phyloP scores from a whole-genome alignment of 495 filamentous ascomycete species.

The Hypoxylon fragiforme region DNA sequence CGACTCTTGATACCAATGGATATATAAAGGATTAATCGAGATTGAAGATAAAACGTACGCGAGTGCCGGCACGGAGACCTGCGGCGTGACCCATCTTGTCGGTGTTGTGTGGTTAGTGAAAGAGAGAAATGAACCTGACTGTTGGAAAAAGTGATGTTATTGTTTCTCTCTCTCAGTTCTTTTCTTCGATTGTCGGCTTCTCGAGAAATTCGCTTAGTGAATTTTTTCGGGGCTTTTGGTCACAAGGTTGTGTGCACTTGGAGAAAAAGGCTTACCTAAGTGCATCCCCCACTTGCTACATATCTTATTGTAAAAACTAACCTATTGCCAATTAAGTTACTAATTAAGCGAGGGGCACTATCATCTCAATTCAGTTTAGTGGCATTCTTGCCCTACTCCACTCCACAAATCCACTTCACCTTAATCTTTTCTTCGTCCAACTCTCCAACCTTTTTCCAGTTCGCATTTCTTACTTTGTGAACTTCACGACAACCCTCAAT shows the following conservation, averaged over 20 bases:
- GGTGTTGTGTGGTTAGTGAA: constrained; percentile 42
- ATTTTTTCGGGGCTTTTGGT: constrained; percentile 26
- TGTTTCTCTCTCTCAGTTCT: constrained; percentile 19
- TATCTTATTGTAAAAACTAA: too few species aligned
- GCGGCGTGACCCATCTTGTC: constrained; percentile 89
- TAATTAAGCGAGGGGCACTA: constrained; percentile 28
- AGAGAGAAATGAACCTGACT: constrained; percentile 40
- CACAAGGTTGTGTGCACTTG: constrained; percentile 22
- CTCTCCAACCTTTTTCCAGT: constrained; percentile 37
- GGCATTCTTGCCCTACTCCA: constrained; percentile 35
- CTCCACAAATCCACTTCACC: constrained; percentile 46
- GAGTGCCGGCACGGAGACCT: constrained; percentile 93
- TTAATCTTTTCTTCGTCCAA: constrained; percentile 34
- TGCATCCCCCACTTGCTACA: too few species aligned
- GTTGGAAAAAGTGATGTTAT: constrained; percentile 40
- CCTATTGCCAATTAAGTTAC: constrained; percentile 15
- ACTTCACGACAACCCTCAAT: constrained; percentile 46
- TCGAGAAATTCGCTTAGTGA: constrained; percentile 33
- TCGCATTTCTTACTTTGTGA: constrained; percentile 38
- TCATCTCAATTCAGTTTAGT: constrained; percentile 15
- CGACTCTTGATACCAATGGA: constrained; percentile 49
- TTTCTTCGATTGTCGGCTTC: constrained; percentile 7
- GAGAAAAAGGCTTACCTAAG: too few species aligned
- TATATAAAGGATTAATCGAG: too few species aligned
- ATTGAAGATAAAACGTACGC: constrained; percentile 55